These are phyloP conservation scores for Lathyrus tuberosus DNA, from an alignment of 306 rosid genomes.

Conservation along the genomic window DNA sequence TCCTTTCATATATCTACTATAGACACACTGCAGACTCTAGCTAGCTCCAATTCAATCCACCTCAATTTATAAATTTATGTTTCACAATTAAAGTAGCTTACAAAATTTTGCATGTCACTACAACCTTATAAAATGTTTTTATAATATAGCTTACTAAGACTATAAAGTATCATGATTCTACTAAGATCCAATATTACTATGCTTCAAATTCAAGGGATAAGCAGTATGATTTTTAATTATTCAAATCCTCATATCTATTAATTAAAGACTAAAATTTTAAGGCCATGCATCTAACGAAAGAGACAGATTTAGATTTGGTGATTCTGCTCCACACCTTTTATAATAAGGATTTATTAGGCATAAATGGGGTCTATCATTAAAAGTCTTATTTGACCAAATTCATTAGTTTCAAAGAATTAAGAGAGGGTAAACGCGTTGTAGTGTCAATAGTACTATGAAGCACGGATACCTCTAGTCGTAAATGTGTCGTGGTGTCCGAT, in stretches of 20 bases:
- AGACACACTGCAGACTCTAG: conserved; percentile 6
- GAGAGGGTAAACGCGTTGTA: too few species aligned
- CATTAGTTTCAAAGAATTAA: too few species aligned
- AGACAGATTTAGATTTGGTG: conserved; percentile 21
- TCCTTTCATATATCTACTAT: conserved; percentile 37
- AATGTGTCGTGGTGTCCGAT: too few species aligned
- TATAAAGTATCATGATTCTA: conserved; percentile 29
- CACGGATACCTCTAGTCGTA: too few species aligned
- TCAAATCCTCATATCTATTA: conserved; percentile 14
- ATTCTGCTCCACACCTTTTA: conserved; percentile 36
- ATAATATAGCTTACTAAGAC: neutral
- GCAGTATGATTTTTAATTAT: conserved; percentile 16
- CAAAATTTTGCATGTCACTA: conserved; percentile 10
- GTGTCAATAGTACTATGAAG: too few species aligned
- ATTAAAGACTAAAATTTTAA: conserved; percentile 27
- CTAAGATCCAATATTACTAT: conserved; percentile 34
- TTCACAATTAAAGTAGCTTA: neutral
- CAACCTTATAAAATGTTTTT: neutral
- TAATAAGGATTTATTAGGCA: conserved; percentile 40
- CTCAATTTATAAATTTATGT: conserved; percentile 1
- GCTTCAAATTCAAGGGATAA: conserved; percentile 44
- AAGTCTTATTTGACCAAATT: conserved; percentile 20
- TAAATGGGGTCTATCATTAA: conserved; percentile 29
- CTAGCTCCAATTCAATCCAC: conserved; percentile 20
- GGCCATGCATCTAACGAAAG: conserved; percentile 35